Evolutionary conservation across 2,329 filamentous ascomycete genomes (phyloP), one percentile per base, ranked within the genome.

Genomic region (Penicillium sp.): DNA sequence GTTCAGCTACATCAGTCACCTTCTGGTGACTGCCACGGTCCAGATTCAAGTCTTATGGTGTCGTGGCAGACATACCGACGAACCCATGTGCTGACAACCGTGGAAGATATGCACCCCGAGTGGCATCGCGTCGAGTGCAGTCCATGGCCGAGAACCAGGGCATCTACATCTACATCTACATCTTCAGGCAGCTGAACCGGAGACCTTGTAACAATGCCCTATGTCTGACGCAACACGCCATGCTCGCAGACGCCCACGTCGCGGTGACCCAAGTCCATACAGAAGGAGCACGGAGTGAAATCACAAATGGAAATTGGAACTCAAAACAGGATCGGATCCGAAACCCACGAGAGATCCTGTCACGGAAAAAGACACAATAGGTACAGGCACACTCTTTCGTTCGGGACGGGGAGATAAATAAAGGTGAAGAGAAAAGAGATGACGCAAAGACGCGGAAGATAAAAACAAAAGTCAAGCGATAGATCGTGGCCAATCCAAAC

Each of bases 271-370:
- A 45, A 36, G 16, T n/a, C 27, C 39, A 44, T 25, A 31, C 27
- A 3, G 25, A 36, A 22, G 11, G 13, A 41, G 38, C 13, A 30
- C 27, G 33, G 31, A 42, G 42, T 48, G 43, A 46, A 57, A 62
- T 55, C 49, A 57, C 55, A 62, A 56, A 56, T 63, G 50, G 55
- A 60, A 57, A 63, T 62, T 60, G 55, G 44, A 57, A 46, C 43
- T 58, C 35, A 64, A 68, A 68, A 59, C 56, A 64, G 63, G 61
- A 53, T 55, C 58, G 62, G 64, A 63, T 59, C 62, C 50, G 46
- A 53, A 55, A 51, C 48, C 46, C 46, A 51, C 42, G 28, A 50
- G 45, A 51, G 48, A 58, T 49, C 48, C 39, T 41, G 39, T 22
- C 46, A 44, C 51, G 50, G 10, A 44, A 36, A 47, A 51, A 41